Percentiles rank a stretch among this genome's conserved stretches.
phyloP scores from a whole-genome alignment of 2,329 filamentous ascomycete genomes.

The Plenodomus lindquistii region DNA sequence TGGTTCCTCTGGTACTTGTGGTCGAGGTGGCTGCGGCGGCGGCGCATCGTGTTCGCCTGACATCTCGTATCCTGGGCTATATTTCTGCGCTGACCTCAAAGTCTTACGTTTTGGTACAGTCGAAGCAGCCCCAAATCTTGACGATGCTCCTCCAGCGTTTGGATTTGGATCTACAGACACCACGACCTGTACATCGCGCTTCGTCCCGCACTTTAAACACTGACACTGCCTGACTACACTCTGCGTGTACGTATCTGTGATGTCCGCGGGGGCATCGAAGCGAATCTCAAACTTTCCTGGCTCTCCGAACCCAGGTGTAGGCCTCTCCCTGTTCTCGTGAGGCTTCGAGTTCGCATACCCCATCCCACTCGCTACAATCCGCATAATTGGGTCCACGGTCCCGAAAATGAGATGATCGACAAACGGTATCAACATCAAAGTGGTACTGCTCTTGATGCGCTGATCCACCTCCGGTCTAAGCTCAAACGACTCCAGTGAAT shows the following conservation, averaged over 20 bases:
- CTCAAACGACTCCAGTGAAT: slow-evolving; percentile 35
- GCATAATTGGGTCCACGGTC: slow-evolving; percentile 38
- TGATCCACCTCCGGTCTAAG: slow-evolving; percentile 37
- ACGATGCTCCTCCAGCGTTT: slow-evolving; percentile 7
- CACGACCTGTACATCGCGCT: slow-evolving; percentile 39
- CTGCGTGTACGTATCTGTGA: slow-evolving; percentile 36
- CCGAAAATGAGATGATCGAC: slow-evolving; percentile 42
- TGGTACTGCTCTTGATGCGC: slow-evolving; percentile 33
- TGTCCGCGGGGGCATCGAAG: slow-evolving; percentile 36
- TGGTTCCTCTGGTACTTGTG: slow-evolving; percentile 12
- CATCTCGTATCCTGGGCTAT: slow-evolving; percentile 33
- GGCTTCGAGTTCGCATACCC: slow-evolving; percentile 32
- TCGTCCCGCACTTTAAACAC: slow-evolving; percentile 42
- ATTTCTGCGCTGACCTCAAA: slow-evolving; percentile 26
- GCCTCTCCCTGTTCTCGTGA: slow-evolving; percentile 18
- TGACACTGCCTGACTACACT: slow-evolving; percentile 38
- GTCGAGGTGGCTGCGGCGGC: slow-evolving; percentile 22
- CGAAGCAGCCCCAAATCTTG: slow-evolving; percentile 11
- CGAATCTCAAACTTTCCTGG: slow-evolving; percentile 39
- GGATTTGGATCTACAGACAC: slow-evolving; percentile 40
- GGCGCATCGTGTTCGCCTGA: slow-evolving; percentile 21
- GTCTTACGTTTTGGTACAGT: slow-evolving; percentile 13
- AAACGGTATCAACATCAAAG: slow-evolving; percentile 41
- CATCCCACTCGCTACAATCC: slow-evolving; percentile 37
- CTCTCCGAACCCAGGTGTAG: slow-evolving; percentile 27